These are phyloP conservation scores for Claviceps capensis DNA, from an alignment of 2,329 filamentous ascomycete genomes.

Conservation along the genomic window DNA sequence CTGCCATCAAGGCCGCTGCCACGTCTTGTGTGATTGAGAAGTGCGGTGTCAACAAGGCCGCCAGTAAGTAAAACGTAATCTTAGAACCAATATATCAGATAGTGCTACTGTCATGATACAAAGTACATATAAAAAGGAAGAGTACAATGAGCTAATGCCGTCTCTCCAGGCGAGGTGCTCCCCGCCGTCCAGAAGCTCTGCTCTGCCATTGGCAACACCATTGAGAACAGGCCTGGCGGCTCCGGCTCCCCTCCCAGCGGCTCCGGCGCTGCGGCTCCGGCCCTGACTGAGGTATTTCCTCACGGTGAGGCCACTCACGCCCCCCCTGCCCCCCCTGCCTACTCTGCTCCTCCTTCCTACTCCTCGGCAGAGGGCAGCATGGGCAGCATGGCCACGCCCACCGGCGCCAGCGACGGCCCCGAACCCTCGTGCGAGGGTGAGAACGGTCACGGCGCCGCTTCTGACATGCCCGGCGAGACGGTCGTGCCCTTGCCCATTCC, in stretches of 20 bases:
- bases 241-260: background rate
- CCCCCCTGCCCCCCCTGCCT: background rate
- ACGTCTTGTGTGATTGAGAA: constrained; percentile 21
- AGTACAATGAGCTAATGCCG: background rate
- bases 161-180: constrained; percentile 22
- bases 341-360: no score
- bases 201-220: constrained; percentile 7
- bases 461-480: background rate
- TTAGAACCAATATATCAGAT: no score
- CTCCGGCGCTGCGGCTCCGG: background rate
- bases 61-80: constrained; percentile 20
- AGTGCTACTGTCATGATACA: no score
- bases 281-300: no score
- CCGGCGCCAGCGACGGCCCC: background rate
- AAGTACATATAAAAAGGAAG: background rate
- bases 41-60: constrained; percentile 23
- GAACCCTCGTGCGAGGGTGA: background rate
- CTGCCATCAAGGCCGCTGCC: constrained; percentile 17
- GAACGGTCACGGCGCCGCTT: background rate
- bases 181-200: constrained; percentile 24
- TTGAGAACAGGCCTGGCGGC: constrained; percentile 3
- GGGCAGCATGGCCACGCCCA: background rate
- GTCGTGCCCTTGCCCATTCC: background rate
- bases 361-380: background rate
- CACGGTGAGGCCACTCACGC: background rate